phyloP scores from a whole-genome alignment of 148 eudicot species.

The Drosera capensis region DNA sequence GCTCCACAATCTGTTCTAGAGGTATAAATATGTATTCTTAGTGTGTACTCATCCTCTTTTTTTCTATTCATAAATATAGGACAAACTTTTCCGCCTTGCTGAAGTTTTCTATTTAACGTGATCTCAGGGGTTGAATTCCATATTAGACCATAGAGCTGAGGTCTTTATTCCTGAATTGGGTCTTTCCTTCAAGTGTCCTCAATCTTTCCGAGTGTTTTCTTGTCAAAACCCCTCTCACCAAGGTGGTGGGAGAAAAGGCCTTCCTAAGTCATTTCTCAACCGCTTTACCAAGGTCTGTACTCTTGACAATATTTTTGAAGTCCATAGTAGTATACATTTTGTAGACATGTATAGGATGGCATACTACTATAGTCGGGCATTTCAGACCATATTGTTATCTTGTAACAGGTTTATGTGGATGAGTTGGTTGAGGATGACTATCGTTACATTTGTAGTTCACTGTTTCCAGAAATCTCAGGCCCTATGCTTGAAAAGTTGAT shows the following conservation, averaged over 20 bases:
- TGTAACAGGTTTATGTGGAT: conserved; percentile 81
- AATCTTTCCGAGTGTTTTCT: conserved; percentile 87
- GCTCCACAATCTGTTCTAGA: conserved; percentile 98
- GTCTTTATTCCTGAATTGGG: conserved; percentile 98
- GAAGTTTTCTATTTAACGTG: background rate
- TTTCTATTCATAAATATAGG: background rate
- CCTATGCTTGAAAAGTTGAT: conserved; percentile 41
- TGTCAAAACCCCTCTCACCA: conserved; percentile 90
- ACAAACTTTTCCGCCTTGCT: background rate
- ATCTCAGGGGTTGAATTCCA: conserved; percentile 79
- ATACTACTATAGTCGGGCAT: no score
- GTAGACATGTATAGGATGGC: background rate
- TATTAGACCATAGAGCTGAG: conserved; percentile 90
- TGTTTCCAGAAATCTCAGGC: conserved; percentile 44
- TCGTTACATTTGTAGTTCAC: conserved; percentile 58
- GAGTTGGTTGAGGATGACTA: conserved; percentile 75
- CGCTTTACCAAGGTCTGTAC: conserved; percentile 66
- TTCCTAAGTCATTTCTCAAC: conserved; percentile 94
- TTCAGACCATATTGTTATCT: conserved; percentile 1
- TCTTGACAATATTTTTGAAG: background rate
- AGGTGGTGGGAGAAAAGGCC: conserved; percentile 98
- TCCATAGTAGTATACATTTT: background rate
- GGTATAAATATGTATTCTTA: conserved; percentile 17
- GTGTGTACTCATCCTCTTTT: conserved; percentile 1
- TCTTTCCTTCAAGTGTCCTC: conserved; percentile 68